phyloP scores from a whole-genome alignment of 139 green algal genomes.

The Limnomonas spitsbergensis region DNA sequence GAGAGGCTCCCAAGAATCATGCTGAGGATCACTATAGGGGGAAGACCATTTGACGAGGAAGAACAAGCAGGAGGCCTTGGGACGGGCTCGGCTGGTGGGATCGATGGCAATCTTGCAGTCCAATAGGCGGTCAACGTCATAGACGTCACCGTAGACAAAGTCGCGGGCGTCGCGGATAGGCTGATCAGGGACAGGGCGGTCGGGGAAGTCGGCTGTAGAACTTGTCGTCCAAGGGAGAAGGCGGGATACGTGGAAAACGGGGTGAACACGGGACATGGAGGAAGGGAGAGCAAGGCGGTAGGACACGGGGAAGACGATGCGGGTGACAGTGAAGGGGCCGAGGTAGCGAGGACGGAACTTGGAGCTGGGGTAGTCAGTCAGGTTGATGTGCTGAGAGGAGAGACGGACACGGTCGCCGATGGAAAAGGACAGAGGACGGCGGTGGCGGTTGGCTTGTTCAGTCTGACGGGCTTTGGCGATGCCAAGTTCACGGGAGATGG shows the following conservation, averaged over 20 bases:
- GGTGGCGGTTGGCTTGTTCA: slow-evolving; percentile 5
- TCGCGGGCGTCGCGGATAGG: background rate
- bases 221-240: slow-evolving; percentile 21
- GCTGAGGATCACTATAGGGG: background rate
- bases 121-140: background rate
- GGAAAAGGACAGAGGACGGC: slow-evolving; percentile 23
- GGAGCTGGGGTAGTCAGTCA: slow-evolving; percentile 4
- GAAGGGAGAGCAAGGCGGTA: slow-evolving; percentile 20
- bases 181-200: background rate
- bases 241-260: slow-evolving; percentile 23
- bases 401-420: slow-evolving; percentile 21
- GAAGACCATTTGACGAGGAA: slow-evolving; percentile 9
- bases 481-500: background rate
- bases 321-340: slow-evolving; percentile 22
- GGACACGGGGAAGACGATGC: slow-evolving; percentile 16
- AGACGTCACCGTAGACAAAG: slow-evolving; percentile 1
- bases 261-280: slow-evolving; percentile 8
- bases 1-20: background rate
- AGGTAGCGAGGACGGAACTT: slow-evolving; percentile 23
- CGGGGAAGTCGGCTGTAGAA: background rate
- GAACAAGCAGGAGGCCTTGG: background rate
- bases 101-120: slow-evolving; percentile 10
- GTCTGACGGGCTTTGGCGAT: slow-evolving; percentile 5
- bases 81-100: background rate
- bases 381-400: slow-evolving; percentile 20